Evolutionary conservation across 495 filamentous ascomycete genomes (phyloP), one percentile per base, ranked within the genome.

Genomic region (Aspergillus kassunensis): DNA sequence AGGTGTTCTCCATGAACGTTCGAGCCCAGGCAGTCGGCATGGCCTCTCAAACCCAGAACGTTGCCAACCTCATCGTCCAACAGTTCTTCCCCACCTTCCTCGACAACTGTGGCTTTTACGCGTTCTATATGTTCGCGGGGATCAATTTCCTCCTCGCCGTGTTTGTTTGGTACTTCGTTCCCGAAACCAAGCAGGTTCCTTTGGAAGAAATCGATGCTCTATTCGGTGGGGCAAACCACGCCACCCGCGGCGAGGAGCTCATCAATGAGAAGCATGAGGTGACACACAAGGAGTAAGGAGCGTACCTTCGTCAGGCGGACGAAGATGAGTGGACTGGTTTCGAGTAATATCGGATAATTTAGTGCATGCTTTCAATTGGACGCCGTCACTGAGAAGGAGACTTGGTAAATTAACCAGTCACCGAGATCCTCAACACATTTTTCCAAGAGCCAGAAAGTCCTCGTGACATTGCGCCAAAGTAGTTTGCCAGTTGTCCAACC

Each of bases 141-240:
- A 74, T 78, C 41, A 83, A 84, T 55, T 65, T 80, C 52, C 49
- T 81, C n/a, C 71, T 83, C 20, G 83, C 83, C 1, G 69, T 73
- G n/a, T 91, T 90, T 53, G 79, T 89, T 34, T 89, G 71, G 72
- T 88, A 86, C 70, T 83, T 84, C 50, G 79, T 90, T 27, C 86
- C 85, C 0, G 86, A 89, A 72, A 89, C 85, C 2, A 89, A 88
- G 71, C 67, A 84, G 35, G 71, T 88, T 15, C 62, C 79, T 23
- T 72, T 87, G 6, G 83, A 87, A 63, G 81, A 86, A 56, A 86
- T 85, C 49, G 83, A 84, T 57, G 68, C 69, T 15, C 61, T 84
- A 25, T 85, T 85, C 44, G 79, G 78, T 45, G 79, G 80, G 19
- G 67, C 71, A 33, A 83, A 83, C 61, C 81, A 83, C 55, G 75